These are phyloP conservation scores for Trapa bicornis DNA, from an alignment of 345 rosid species.

Conservation along the genomic window DNA sequence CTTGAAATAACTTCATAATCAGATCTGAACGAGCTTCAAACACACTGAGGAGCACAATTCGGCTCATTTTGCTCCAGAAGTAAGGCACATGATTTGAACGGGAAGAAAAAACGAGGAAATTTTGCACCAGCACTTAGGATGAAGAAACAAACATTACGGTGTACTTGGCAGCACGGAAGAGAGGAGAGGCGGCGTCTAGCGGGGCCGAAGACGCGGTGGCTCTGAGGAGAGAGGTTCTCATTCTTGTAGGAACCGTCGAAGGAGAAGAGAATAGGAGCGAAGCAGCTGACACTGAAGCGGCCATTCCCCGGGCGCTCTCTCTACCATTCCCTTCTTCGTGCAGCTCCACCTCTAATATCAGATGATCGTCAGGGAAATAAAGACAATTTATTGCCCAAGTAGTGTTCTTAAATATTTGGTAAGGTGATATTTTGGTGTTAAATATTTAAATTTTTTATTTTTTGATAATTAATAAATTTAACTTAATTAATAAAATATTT, in stretches of 20 bases:
- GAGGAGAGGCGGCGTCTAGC: slow-evolving; percentile 6
- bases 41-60: not conserved
- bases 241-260: not conserved
- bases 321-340: no score
- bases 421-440: no score
- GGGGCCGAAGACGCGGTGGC: slow-evolving; percentile 8
- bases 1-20: not conserved
- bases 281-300: slow-evolving; percentile 2
- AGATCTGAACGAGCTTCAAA: not conserved
- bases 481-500: no score
- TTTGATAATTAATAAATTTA: no score
- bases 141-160: slow-evolving; percentile 4
- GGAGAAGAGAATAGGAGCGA: slow-evolving; percentile 5
- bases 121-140: not conserved
- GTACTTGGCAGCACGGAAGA: slow-evolving; percentile 15
- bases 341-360: no score
- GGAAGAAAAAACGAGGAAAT: not conserved
- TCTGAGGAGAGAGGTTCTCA: slow-evolving; percentile 1
- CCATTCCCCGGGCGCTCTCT: slow-evolving; percentile 2
- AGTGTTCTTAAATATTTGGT: no score
- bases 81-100: not conserved
- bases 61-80: not conserved
- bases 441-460: no score
- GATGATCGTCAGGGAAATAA: no score
- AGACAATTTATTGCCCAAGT: no score